These are phyloP conservation scores for Durotheca rogersii DNA, from an alignment of 495 filamentous ascomycete genomes.

Conservation along the genomic window DNA sequence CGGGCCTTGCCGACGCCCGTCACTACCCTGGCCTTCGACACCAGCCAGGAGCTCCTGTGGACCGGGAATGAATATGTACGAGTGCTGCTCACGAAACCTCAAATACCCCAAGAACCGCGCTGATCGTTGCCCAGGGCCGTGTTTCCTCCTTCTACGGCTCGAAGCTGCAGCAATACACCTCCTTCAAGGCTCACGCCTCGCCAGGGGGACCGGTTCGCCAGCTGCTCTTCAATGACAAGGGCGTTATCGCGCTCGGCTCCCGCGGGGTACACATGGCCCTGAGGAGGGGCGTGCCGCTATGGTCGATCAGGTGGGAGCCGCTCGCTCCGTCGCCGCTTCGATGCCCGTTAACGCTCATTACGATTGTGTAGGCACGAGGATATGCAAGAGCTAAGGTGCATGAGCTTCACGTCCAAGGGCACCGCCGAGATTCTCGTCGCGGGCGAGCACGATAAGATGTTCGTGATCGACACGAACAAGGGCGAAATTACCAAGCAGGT, in stretches of 20 bases:
- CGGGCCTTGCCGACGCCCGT: conserved; percentile 64
- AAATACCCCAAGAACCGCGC: background rate
- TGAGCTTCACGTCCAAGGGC: conserved; percentile 88
- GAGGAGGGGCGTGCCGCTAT: conserved; percentile 76
- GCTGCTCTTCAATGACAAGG: conserved; percentile 81
- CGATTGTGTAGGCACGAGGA: conserved; percentile 58
- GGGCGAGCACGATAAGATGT: conserved; percentile 83
- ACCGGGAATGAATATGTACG: conserved; percentile 83
- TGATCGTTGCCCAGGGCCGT: conserved; percentile 60
- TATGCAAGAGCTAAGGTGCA: conserved; percentile 83
- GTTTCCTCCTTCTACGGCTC: conserved; percentile 81
- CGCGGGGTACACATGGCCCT: conserved; percentile 82
- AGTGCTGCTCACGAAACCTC: conserved; percentile 1
- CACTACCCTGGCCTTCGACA: conserved; percentile 81
- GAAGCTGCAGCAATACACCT: conserved; percentile 70
- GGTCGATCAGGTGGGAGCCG: conserved; percentile 69
- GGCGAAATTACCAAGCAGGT: conserved; percentile 74
- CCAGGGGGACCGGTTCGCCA: conserved; percentile 74
- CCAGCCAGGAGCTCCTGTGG: conserved; percentile 86
- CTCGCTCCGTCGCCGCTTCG: background rate
- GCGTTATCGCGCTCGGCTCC: conserved; percentile 75
- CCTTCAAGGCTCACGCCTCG: conserved; percentile 67
- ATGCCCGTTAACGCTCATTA: conserved; percentile 6
- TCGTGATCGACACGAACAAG: conserved; percentile 85
- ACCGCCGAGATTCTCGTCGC: conserved; percentile 81